Evolutionary conservation across 2,329 filamentous ascomycete genomes (phyloP), one percentile per base, ranked within the genome.

Genomic region (Fusarium duplospermum): DNA sequence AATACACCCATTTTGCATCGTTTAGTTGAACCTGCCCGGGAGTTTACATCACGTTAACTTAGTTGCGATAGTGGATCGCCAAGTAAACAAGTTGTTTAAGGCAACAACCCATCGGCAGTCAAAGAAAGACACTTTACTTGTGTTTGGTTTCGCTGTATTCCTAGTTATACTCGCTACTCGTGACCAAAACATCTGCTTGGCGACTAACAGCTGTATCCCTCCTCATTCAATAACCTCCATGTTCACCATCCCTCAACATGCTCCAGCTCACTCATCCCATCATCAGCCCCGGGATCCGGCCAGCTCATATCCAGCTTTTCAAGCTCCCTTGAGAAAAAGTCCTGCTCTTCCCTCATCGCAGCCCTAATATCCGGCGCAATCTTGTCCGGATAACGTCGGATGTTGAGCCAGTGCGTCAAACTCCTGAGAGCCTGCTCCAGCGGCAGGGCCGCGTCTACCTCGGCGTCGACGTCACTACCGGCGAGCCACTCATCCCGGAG

Each of bases 401-500:
- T 86, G 82, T 98, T 98, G 86, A 94, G 94, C 95, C 96, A 99
- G 82, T 98, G 95, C 62, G 96, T 98, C 73, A 99, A 83, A 47
- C 93, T 94, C 50, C 96, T 88, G 52, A 98, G 86, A 1, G 94
- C 95, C 85, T 98, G 95, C 83, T 99, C 96, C 9, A 98, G 87
- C 3, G 96, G 96, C 76, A 98, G 85, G 16, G 95, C 94, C 80
- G 97, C 94, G 79, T 98, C 96, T 2, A 98, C 95, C 76, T 98
- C 96, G 1, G 93, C 94, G 78, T 99, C 96, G 2, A 98, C 92
- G 80, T 98, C 95, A 69, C 93, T 93, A 6, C 96, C 96, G 0
- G 94, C 92, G 1, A 98, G 88, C 96, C 96, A 98, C 83, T 98
- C 96, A 80, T 99, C 96, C 33, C 96, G 89, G 54, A 99, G 87